These are phyloP conservation scores for Suillus subluteus DNA, from an alignment of 768 basidiomycete genomes.

Conservation along the genomic window DNA sequence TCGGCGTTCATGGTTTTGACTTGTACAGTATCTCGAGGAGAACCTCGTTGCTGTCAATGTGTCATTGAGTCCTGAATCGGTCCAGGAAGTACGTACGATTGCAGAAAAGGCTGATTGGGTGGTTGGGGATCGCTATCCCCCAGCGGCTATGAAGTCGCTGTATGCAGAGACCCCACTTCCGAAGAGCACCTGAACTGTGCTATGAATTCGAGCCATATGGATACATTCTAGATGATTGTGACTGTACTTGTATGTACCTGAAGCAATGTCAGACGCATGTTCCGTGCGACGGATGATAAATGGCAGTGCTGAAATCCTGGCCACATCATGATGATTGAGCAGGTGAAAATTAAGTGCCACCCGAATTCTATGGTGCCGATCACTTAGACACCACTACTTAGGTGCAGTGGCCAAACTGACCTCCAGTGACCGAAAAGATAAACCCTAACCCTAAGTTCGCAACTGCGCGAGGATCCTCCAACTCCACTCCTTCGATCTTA, in stretches of 20 bases:
- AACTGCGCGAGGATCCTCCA: too few relatives aligned
- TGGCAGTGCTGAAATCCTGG: background rate
- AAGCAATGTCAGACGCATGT: too few relatives aligned
- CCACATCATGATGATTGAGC: too few relatives aligned
- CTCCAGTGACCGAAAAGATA: too few relatives aligned
- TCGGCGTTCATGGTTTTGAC: conserved; percentile 3
- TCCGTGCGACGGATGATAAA: background rate
- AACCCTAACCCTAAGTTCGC: too few relatives aligned
- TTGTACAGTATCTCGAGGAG: conserved; percentile 46
- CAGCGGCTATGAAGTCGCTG: conserved; percentile 1
- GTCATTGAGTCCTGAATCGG: conserved; percentile 39
- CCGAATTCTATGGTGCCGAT: too few relatives aligned
- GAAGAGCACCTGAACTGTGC: background rate
- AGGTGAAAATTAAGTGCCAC: too few relatives aligned
- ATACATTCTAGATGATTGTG: background rate
- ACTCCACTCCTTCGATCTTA: too few relatives aligned
- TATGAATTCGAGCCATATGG: background rate
- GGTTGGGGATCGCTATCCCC: conserved; percentile 30
- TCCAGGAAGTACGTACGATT: conserved; percentile 39
- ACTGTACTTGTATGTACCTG: too few relatives aligned
- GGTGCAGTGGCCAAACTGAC: too few relatives aligned
- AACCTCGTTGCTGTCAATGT: conserved; percentile 43
- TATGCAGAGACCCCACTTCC: conserved; percentile 27
- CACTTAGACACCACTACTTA: too few relatives aligned
- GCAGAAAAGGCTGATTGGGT: conserved; percentile 35